These are phyloP conservation scores for Wickerhamiella kazuoi DNA, from an alignment of 805 yeast genomes.

Conservation along the genomic window DNA sequence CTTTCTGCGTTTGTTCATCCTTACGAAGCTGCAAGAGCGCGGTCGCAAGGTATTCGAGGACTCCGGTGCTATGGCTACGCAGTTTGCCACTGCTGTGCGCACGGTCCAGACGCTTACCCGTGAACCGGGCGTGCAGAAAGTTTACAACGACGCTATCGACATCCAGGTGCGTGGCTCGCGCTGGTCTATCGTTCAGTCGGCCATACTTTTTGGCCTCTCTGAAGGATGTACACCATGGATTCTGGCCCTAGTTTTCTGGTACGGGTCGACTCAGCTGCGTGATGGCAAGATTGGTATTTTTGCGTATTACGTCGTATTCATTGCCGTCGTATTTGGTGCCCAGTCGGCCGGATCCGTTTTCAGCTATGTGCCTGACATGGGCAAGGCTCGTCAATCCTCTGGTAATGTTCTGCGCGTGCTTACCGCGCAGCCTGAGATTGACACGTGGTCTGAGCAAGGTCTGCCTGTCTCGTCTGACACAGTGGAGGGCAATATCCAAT, in stretches of 20 bases:
- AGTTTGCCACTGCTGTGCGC: conserved; percentile 23
- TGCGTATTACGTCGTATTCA: conserved; percentile 25
- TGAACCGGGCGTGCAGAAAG: conserved; percentile 22
- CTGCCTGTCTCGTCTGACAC: conserved; percentile 15
- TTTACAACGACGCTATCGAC: conserved; percentile 17
- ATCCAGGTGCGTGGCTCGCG: conserved; percentile 19
- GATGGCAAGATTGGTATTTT: conserved; percentile 17
- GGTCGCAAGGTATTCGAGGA: conserved; percentile 23
- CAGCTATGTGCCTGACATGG: conserved; percentile 28
- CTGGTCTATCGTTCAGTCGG: conserved; percentile 16
- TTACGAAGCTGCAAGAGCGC: conserved; percentile 21
- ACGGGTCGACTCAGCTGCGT: conserved; percentile 23
- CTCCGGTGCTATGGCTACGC: conserved; percentile 26
- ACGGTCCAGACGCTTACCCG: conserved; percentile 27
- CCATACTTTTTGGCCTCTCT: conserved; percentile 22
- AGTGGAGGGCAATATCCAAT: conserved; percentile 34
- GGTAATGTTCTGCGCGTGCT: conserved; percentile 20
- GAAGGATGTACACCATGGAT: conserved; percentile 26
- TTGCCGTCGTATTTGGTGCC: conserved; percentile 25
- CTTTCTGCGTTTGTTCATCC: conserved; percentile 22
- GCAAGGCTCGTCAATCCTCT: conserved; percentile 25
- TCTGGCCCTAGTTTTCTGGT: conserved; percentile 27
- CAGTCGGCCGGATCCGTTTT: conserved; percentile 28
- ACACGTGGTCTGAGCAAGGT: conserved; percentile 19
- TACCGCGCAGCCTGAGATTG: conserved; percentile 21